Evolutionary conservation across 768 basidiomycete species (phyloP).

Genomic region (Trametes cinnabarina): DNA sequence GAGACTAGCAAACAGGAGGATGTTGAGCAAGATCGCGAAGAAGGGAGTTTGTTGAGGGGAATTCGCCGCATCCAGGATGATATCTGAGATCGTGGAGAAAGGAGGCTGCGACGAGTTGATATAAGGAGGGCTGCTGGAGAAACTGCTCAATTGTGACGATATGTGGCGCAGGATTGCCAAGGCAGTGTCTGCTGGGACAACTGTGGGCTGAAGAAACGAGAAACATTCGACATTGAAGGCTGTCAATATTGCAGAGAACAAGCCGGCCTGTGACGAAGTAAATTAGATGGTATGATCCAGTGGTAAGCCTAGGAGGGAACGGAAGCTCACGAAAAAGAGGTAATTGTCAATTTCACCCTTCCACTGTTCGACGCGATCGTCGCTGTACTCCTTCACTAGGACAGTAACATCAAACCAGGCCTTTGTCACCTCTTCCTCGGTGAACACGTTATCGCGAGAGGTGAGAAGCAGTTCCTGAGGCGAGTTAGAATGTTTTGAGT

Average conservation of each 20-base stretch:
- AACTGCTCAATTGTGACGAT: slow-evolving; percentile 3
- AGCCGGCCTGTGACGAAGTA: slow-evolving; percentile 23
- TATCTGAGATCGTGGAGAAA: neutral
- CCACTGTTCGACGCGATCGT: neutral
- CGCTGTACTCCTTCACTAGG: neutral
- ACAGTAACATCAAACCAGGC: neutral
- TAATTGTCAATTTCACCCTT: slow-evolving; percentile 6
- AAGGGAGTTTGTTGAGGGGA: neutral
- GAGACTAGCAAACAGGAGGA: slow-evolving; percentile 28
- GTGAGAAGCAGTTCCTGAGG: neutral
- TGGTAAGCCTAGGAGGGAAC: too few relatives aligned
- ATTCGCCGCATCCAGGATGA: neutral
- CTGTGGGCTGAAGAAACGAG: slow-evolving; percentile 12
- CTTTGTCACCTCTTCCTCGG: slow-evolving; percentile 36
- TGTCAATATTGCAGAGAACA: slow-evolving; percentile 27
- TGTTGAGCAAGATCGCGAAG: slow-evolving; percentile 20
- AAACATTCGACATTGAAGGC: slow-evolving; percentile 26
- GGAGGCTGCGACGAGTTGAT: slow-evolving; percentile 12
- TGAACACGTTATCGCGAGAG: neutral
- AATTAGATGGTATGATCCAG: too few relatives aligned
- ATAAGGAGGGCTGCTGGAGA: slow-evolving; percentile 3
- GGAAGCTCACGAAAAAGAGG: neutral
- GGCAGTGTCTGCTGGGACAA: neutral
- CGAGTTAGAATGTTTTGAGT: too few relatives aligned
- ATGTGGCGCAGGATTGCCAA: neutral